Evolutionary conservation across 1,139 yeast species (phyloP).

Genomic region (Yamadazyma blattariae): DNA sequence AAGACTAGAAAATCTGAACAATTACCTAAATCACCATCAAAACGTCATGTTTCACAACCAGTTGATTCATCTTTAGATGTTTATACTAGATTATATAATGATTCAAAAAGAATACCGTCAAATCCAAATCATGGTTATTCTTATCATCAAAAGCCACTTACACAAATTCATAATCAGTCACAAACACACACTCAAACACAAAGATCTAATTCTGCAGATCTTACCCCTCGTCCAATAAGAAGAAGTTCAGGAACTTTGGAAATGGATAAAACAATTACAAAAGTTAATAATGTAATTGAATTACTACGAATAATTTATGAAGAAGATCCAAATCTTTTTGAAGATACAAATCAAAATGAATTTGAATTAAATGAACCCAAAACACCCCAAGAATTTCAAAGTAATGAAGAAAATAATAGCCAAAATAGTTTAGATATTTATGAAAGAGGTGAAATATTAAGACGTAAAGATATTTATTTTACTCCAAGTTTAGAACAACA

Average conservation of each 20-base stretch:
- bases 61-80: conserved; percentile 9
- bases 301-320: conserved; percentile 19
- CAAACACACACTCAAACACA: background rate
- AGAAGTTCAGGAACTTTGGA: conserved; percentile 8
- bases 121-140: too few relatives aligned
- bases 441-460: conserved; percentile 52
- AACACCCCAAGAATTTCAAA: conserved; percentile 7
- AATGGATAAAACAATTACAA: conserved; percentile 9
- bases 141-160: background rate
- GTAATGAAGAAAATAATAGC: background rate
- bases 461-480: conserved; percentile 40
- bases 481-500: conserved; percentile 21
- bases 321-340: conserved; percentile 23
- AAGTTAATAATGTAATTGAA: conserved; percentile 17
- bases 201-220: too few relatives aligned
- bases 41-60: conserved; percentile 11
- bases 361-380: conserved; percentile 6
- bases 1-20: conserved; percentile 3
- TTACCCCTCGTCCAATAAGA: background rate
- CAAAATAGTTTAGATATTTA: conserved; percentile 34
- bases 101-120: conserved; percentile 7
- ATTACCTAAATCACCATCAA: conserved; percentile 7
- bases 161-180: background rate
- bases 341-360: conserved; percentile 8
- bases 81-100: conserved; percentile 14